phyloP scores from a whole-genome alignment of 345 rosid genomes.

The Alliaria petiolata region DNA sequence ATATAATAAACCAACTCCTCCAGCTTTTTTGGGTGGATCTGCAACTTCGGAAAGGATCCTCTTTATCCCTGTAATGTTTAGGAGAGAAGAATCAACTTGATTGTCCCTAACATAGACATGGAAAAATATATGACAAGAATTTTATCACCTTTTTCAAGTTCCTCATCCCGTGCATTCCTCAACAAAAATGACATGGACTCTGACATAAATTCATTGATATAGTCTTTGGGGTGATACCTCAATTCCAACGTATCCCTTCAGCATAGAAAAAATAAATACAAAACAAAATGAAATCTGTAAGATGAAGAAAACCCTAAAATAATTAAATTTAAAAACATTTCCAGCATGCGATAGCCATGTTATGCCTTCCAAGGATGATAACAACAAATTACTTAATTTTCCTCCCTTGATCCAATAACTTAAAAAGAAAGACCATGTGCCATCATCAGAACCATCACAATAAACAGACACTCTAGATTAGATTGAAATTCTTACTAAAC shows the following conservation, averaged over 20 bases:
- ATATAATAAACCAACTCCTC: conserved; percentile 59
- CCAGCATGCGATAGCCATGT: not conserved
- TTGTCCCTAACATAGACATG: not conserved
- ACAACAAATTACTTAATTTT: not conserved
- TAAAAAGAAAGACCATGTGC: not conserved
- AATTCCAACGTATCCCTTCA: conserved; percentile 61
- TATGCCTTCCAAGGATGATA: not conserved
- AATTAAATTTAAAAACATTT: not conserved
- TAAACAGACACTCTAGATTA: not conserved
- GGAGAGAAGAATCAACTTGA: conserved; percentile 1
- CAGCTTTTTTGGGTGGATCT: conserved; percentile 43
- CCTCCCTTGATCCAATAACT: not conserved
- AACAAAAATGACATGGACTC: conserved; percentile 76
- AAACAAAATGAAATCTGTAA: not conserved
- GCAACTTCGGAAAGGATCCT: conserved; percentile 64
- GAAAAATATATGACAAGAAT: conserved; percentile 6
- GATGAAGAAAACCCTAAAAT: not conserved
- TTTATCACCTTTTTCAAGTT: conserved; percentile 55
- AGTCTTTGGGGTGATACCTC: conserved; percentile 65
- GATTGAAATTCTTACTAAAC: conserved; percentile 21
- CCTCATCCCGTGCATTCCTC: conserved; percentile 62
- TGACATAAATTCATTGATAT: conserved; percentile 71
- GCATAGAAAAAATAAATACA: conserved; percentile 7
- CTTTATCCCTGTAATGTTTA: conserved; percentile 52
- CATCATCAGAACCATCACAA: conserved; percentile 12